Base-by-base conservation (phyloP, 1,139 yeast species). In the Suhomyces atakaporum region DNA sequence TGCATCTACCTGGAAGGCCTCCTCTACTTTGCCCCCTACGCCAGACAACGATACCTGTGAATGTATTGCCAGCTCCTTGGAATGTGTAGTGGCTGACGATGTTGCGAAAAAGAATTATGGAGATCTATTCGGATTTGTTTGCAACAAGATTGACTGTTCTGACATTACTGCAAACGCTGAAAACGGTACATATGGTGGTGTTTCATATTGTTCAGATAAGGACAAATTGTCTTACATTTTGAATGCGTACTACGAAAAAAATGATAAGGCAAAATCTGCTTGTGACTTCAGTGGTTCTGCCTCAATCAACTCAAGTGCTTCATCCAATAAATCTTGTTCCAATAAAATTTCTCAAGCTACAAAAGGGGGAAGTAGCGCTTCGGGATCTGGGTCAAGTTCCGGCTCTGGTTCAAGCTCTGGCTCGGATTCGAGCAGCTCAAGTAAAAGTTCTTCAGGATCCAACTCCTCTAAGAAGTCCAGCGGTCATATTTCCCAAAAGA, bases 221-320 rank as follows among this genome's bases (percentile, higher is more conserved):
- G 66, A 65, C 29, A 63, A 66, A 55, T 66, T 71, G 47, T 60
- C 69, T 31, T 69, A 53, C 45, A 63, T 67, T 20, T 57, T 70
- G 49, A 66, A 70, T 56, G 54, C 57, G 33, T 71, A 69, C 60
- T 71, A 69, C 53, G 44, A 56, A 35, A 48, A 51, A 20, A 56
- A 67, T 38, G 61, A 53, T 31, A 54, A 53, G 42, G 43, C 43
- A 19, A 27, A 44, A 2, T 51, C 59, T 34, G 74, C 74, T 38
- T 71, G 76, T 61, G 61, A 63, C 47, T 70, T 69, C 46, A 45
- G 49, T 28, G 76, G 76, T 25, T 59, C 68, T 36, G 76, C 75
- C 21, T 50, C 69, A 11, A 47, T 63, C 24, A 58, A 63, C 39
- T 36, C 34, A 27, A 33, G 40, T 26, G 58, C 68, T 10, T 51